Conservation (phyloP, 371 early-diverging fungal species). For the Fennellomyces sp. region DNA sequence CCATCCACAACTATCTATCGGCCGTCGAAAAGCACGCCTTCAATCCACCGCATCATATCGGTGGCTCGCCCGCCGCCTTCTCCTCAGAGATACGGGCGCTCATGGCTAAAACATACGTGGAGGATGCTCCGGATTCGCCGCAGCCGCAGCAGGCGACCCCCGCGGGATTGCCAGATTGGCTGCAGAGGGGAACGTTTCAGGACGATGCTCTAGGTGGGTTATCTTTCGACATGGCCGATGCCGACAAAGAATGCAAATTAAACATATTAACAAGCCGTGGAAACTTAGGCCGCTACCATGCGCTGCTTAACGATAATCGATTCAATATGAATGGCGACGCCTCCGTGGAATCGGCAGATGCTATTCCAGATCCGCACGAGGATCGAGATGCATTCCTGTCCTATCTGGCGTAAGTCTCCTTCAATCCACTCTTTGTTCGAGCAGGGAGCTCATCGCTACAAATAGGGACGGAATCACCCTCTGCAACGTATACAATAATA, state of each 20-base stretch:
- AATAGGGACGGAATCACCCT: constrained; percentile 57
- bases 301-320: constrained; percentile 41
- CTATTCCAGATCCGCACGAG: constrained; percentile 45
- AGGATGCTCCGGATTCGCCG: neutral
- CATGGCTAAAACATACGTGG: constrained; percentile 21
- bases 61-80: constrained; percentile 38
- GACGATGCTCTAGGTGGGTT: constrained; percentile 35
- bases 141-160: neutral
- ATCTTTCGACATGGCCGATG: neutral
- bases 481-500: constrained; percentile 58
- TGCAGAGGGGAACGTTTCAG: constrained; percentile 32
- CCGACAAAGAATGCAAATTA: neutral
- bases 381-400: constrained; percentile 50
- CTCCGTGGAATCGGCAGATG: neutral
- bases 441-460: too few species aligned
- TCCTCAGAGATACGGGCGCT: constrained; percentile 45
- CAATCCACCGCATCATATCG: constrained; percentile 51
- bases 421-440: too few species aligned
- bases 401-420: constrained; percentile 43
- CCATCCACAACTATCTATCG: constrained; percentile 24
- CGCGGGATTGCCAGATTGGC: constrained; percentile 33
- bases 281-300: constrained; percentile 41
- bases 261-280: neutral
- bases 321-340: constrained; percentile 8
- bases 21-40: constrained; percentile 36